Evolutionary conservation across 495 filamentous ascomycete species (phyloP).

Genomic region (Trichodelitschia bisporula): DNA sequence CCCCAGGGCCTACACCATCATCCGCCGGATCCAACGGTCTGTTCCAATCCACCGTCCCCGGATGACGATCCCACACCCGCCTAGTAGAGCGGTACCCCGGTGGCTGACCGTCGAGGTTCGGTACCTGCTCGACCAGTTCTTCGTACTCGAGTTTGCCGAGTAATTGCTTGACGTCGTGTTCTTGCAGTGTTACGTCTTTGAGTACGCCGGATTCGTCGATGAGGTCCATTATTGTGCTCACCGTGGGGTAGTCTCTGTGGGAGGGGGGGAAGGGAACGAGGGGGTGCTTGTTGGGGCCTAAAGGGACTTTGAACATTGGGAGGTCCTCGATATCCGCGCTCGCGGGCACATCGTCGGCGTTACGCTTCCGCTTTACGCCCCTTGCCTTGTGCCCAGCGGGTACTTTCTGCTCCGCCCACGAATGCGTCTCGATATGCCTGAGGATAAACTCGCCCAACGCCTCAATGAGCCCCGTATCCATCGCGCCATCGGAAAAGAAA

Average conservation of each 20-base stretch:
- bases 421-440: slow-evolving; percentile 40
- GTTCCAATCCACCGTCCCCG: background rate
- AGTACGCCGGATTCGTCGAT: slow-evolving; percentile 37
- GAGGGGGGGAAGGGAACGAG: slow-evolving; percentile 39
- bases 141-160: slow-evolving; percentile 74
- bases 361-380: slow-evolving; percentile 4
- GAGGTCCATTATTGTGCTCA: slow-evolving; percentile 40
- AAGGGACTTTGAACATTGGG: slow-evolving; percentile 3
- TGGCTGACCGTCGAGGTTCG: slow-evolving; percentile 5
- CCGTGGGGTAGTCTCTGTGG: slow-evolving; percentile 52
- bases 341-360: slow-evolving; percentile 1
- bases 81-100: slow-evolving; percentile 4
- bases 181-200: slow-evolving; percentile 22
- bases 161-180: slow-evolving; percentile 53
- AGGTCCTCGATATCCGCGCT: slow-evolving; percentile 5
- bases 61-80: background rate
- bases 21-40: background rate
- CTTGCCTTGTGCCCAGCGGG: slow-evolving; percentile 3
- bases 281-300: slow-evolving; percentile 1
- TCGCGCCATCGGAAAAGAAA: slow-evolving; percentile 72
- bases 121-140: slow-evolving; percentile 34
- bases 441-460: slow-evolving; percentile 41
- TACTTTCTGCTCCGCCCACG: slow-evolving; percentile 29
- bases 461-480: slow-evolving; percentile 70
- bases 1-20: slow-evolving; percentile 12